phyloP scores from a whole-genome alignment of 164 flowering plant genomes.

The Vitis riparia region DNA sequence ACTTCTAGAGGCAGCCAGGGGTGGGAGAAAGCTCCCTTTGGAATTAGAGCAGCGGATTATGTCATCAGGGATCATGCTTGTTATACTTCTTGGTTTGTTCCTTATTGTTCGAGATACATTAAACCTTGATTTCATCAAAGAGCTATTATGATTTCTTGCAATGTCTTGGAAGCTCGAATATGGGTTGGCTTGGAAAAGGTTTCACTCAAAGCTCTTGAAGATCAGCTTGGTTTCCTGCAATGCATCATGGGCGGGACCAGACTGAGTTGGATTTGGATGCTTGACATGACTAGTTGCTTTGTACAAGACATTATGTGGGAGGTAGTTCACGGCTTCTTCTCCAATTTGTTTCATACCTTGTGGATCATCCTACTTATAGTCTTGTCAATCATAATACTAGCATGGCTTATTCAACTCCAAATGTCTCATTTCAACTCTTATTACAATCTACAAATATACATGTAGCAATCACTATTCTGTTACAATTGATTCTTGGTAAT shows the following conservation, averaged over 20 bases:
- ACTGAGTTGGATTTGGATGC: background rate
- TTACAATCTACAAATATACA: too few relatives aligned
- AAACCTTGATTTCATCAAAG: slow-evolving; percentile 85
- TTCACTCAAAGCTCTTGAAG: background rate
- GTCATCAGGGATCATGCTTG: slow-evolving; percentile 90
- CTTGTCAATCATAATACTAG: slow-evolving; percentile 17
- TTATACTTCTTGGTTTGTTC: slow-evolving; percentile 67
- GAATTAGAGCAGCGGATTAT: slow-evolving; percentile 90
- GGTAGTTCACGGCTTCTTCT: slow-evolving; percentile 12
- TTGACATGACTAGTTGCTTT: slow-evolving; percentile 9
- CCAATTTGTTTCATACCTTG: slow-evolving; percentile 15
- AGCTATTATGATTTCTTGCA: slow-evolving; percentile 52
- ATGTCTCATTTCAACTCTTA: too few relatives aligned
- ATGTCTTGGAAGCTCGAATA: slow-evolving; percentile 8
- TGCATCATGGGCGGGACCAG: slow-evolving; percentile 5
- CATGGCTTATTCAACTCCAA: too few relatives aligned
- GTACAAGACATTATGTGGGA: slow-evolving; percentile 7
- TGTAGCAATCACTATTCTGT: too few relatives aligned
- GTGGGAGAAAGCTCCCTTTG: slow-evolving; percentile 87
- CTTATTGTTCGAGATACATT: slow-evolving; percentile 85
- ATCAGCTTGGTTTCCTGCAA: slow-evolving; percentile 7
- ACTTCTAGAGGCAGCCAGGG: slow-evolving; percentile 84
- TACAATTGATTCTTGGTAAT: too few relatives aligned
- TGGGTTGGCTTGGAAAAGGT: slow-evolving; percentile 5
- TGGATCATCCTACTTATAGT: background rate